These are phyloP conservation scores for Vitellaria paradoxa DNA, from an alignment of 179 eudicot species.

Conservation along the genomic window DNA sequence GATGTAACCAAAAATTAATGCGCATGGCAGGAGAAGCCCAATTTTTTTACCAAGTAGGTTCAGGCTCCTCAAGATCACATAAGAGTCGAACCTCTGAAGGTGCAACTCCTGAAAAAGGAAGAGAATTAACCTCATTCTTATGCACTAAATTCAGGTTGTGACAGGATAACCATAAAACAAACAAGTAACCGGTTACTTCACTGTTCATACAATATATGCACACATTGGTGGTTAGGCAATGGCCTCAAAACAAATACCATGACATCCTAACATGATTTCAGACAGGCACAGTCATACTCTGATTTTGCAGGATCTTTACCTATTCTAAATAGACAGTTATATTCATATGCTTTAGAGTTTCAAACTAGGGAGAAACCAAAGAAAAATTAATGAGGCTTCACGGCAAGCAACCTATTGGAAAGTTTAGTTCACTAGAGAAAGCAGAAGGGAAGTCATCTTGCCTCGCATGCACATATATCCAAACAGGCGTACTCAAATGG, in stretches of 20 bases:
- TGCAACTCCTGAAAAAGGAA: constrained; percentile 47
- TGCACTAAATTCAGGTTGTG: background rate
- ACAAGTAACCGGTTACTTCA: background rate
- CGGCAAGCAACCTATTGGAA: background rate
- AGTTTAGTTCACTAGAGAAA: background rate
- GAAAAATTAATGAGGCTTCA: background rate
- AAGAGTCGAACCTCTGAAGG: constrained; percentile 84
- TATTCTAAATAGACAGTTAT: background rate
- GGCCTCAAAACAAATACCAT: background rate
- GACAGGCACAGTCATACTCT: background rate
- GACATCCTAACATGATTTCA: background rate
- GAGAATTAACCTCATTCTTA: background rate
- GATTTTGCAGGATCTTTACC: background rate
- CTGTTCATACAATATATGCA: background rate
- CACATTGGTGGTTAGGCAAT: background rate
- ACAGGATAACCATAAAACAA: background rate
- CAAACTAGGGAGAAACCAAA: too few relatives aligned
- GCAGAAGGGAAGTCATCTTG: background rate
- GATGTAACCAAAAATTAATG: background rate
- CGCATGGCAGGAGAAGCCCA: background rate
- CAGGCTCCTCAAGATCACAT: constrained; percentile 89
- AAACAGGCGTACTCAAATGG: background rate
- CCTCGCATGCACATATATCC: background rate
- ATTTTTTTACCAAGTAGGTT: constrained; percentile 75
- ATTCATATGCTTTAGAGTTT: too few relatives aligned